Percentiles rank a stretch among this genome's conserved stretches.
Evolutionary conservation across 1,139 yeast species (phyloP).

Genomic region (Meyerozyma elateridarum): DNA sequence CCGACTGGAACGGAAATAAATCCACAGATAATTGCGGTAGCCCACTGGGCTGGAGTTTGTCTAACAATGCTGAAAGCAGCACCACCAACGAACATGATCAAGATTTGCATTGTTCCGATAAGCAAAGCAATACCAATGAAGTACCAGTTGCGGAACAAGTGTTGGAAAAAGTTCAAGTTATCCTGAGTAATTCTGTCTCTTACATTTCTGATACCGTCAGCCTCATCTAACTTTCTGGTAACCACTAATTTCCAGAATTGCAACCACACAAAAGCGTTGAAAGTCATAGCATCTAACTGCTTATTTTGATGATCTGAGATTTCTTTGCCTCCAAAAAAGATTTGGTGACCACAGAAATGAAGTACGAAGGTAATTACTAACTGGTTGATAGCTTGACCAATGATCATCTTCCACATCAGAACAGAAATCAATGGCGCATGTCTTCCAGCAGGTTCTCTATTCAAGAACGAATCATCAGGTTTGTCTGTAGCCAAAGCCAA

Average conservation of each 20-base stretch:
- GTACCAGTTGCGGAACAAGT: slow-evolving; percentile 76
- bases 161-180: slow-evolving; percentile 77
- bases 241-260: slow-evolving; percentile 93
- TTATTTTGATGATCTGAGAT: slow-evolving; percentile 44
- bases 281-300: slow-evolving; percentile 77
- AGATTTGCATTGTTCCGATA: slow-evolving; percentile 77
- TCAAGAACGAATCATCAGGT: slow-evolving; percentile 76
- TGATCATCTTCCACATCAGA: slow-evolving; percentile 98
- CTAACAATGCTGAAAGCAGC: slow-evolving; percentile 82
- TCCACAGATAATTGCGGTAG: slow-evolving; percentile 80
- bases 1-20: slow-evolving; percentile 80
- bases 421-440: slow-evolving; percentile 74
- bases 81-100: slow-evolving; percentile 97
- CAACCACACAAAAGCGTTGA: slow-evolving; percentile 96
- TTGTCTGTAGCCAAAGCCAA: slow-evolving; percentile 96
- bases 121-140: slow-evolving; percentile 66
- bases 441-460: slow-evolving; percentile 83
- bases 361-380: slow-evolving; percentile 70
- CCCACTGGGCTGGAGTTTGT: slow-evolving; percentile 88
- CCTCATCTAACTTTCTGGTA: slow-evolving; percentile 88
- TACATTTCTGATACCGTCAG: slow-evolving; percentile 56
- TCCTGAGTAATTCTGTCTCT: slow-evolving; percentile 53
- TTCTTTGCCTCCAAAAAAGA: slow-evolving; percentile 48
- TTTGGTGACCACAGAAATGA: slow-evolving; percentile 67
- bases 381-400: slow-evolving; percentile 81